phyloP scores from a whole-genome alignment of 768 basidiomycete genomes.

The Podaxis sp. region DNA sequence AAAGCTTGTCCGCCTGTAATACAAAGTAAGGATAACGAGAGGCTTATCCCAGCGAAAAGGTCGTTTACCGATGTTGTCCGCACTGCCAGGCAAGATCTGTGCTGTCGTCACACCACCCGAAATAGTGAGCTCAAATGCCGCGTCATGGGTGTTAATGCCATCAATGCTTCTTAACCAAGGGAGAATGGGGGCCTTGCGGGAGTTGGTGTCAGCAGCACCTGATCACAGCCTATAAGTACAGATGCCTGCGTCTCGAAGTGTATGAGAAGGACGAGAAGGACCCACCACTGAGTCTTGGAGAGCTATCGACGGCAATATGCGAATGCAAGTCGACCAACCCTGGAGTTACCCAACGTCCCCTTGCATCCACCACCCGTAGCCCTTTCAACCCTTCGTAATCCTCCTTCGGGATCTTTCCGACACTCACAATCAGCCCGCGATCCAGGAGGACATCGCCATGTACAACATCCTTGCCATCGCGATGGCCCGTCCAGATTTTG shows the following conservation, averaged over 20 bases:
- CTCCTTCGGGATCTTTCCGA: constrained; percentile 36
- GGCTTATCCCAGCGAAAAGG: background rate
- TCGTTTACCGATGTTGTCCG: constrained; percentile 49
- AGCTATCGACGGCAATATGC: constrained; percentile 31
- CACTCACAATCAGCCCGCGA: constrained; percentile 54
- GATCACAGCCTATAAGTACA: background rate
- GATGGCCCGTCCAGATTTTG: constrained; percentile 71
- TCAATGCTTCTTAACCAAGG: constrained; percentile 71
- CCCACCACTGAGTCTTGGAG: constrained; percentile 27
- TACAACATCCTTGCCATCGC: constrained; percentile 51
- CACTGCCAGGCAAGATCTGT: constrained; percentile 70
- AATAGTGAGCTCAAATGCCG: constrained; percentile 49
- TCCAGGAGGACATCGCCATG: constrained; percentile 60
- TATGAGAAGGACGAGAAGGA: constrained; percentile 15
- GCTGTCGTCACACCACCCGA: constrained; percentile 74
- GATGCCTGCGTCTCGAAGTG: background rate
- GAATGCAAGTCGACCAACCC: constrained; percentile 47
- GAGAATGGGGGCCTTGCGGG: constrained; percentile 41
- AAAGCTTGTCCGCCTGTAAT: constrained; percentile 70
- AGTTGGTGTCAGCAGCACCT: constrained; percentile 55
- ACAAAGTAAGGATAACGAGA: background rate
- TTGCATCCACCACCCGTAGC: constrained; percentile 43
- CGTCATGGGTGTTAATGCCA: constrained; percentile 73
- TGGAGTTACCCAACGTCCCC: constrained; percentile 56
- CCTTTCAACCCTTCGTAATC: constrained; percentile 8